Base-by-base conservation (phyloP, 2,329 filamentous ascomycete species). In the Penicillium sp. region DNA sequence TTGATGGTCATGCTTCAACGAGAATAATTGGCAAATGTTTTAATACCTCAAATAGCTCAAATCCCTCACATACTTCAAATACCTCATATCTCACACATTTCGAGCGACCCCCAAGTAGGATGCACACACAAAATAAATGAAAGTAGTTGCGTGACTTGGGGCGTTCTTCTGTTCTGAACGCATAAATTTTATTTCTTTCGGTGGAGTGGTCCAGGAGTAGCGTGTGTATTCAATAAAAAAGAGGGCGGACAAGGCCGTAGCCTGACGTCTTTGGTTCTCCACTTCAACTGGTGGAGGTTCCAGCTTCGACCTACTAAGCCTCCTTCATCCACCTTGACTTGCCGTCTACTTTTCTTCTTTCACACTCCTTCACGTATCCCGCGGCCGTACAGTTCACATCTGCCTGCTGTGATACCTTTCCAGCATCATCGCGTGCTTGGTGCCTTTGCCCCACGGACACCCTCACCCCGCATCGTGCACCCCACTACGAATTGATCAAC, bases 1-100 rank as follows among this genome's bases (percentile, higher is more conserved):
- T 73, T 97, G 66, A 86, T 96, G 77, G 94, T 97, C 23, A 88
- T 99, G 44, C 73, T 99, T 66, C 94, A 99, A 74, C 80, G 92
- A 68, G 94, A 99, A 79, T 97, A 79, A 67, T 55, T 52, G 45
- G 28, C 51, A 3, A 40, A 43, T 43, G 23, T 16, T 36, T 43
- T 43, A 43, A 28, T 40, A 24, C 14, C 37, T 40, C 37, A 24
- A 40, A 40, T 43, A 43, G 1, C 13, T 28, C 23, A 43, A 28
- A 43, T 43, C 5, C 33, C 33, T 36, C 33, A 28, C 24, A 28
- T 5, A 23, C 34, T 37, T 21, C 34, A 21, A 37, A 40, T 40
- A 13, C 21, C 37, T 40, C 37, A 24, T 5, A 24, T 24, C 37
- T 13, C 37, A 34, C 8, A 16, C n/a, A 3, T 34, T 26, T 19